Base-by-base conservation (phyloP, 1,139 yeast species). In the Scheffersomyces parashehatae region DNA sequence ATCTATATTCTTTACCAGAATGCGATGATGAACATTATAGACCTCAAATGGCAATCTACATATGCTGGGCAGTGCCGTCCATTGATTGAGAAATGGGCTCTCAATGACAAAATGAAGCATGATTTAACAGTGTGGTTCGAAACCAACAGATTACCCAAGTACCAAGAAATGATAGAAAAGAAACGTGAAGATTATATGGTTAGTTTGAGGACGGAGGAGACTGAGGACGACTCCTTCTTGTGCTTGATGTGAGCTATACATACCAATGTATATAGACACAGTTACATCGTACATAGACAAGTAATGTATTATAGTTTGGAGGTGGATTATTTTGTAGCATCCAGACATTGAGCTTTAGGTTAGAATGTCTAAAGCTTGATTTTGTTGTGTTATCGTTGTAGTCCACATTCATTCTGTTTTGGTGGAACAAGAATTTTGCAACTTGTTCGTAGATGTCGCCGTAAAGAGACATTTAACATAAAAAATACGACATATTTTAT, bases 11-110 rank as follows among this genome's bases (percentile, higher is more conserved):
- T 69, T 20, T 72, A 72, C 48, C 43, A 38, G 15, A 53, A 51
- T 20, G 58, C 66, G 3, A 50, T 73, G 54, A 60, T 59, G 41
- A 45, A 52, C 5, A 53, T 70, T 30, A 55, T 73, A 10, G 60
- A 64, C 15, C 42, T 50, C 35, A 70, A 68, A 47, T 67, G 75
- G 49, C 51, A 58, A 24, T 43, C 56, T 5, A 60, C 63, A 7
- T 49, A 48, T 30, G 58, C 63, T 29, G 70, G 69, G 3, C 75
- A 68, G 46, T 59, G 70, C 31, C 50, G 49, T 2, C 68, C 67
- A 7, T 54, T 73, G 34, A 64, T 72, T 16, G 53, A 59, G 7
- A 65, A 70, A 55, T 73, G 78, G 78, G 50, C 68, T n/a, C 49
- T 73, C 15, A 65, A 68, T 46, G 49, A 52, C 2, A 38, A 39